Evolutionary conservation across 2,329 filamentous ascomycete species (phyloP), one percentile per base, ranked within the genome.

Genomic region (Trichothecium roseum): DNA sequence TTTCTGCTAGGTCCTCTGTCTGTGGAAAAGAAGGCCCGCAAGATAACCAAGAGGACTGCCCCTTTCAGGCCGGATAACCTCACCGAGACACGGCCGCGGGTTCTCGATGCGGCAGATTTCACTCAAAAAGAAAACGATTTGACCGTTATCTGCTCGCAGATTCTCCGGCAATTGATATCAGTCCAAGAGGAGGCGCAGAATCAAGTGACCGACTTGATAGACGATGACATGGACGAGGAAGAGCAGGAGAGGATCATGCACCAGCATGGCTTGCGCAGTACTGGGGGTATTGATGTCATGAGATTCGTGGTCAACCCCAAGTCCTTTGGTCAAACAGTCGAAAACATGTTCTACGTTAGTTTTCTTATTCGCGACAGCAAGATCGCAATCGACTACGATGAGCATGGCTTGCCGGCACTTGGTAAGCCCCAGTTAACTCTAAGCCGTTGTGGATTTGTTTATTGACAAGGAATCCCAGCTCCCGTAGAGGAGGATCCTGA

Each of bases 281-380:
- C 78, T 3, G 79, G 78, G 2, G 84, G 84, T 13, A 73, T 94
- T 4, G 77, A 84, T 34, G 60, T 95, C 10, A 81, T 95, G 55
- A 78, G 82, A 35, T 96, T 95, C 46, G 84, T 87, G 28, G 73
- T 96, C 43, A 94, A 98, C 47, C 91, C 91, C 1, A 65, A 65
- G 28, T 94, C 86, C 1, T 98, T 96, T 49, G 85, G 85, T 0
- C 91, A 98, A 57, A 94, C 87, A 0, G 79, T 98, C 6, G 91
- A 98, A 55, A 98, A 98, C 49, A 68, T 98, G 48, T 98, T 98
- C 57, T 96, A 96, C 54, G 75, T 94, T 46, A 93, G 85, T 53
- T 98, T 98, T 52, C 63, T 98, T 41, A 86, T 96, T 40, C 78
- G 84, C 39, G 91, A 98, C 58, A 87, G 87, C 9, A 76, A 73